phyloP scores from a whole-genome alignment of 768 basidiomycete species.

The Mycena olivaceomarginata region DNA sequence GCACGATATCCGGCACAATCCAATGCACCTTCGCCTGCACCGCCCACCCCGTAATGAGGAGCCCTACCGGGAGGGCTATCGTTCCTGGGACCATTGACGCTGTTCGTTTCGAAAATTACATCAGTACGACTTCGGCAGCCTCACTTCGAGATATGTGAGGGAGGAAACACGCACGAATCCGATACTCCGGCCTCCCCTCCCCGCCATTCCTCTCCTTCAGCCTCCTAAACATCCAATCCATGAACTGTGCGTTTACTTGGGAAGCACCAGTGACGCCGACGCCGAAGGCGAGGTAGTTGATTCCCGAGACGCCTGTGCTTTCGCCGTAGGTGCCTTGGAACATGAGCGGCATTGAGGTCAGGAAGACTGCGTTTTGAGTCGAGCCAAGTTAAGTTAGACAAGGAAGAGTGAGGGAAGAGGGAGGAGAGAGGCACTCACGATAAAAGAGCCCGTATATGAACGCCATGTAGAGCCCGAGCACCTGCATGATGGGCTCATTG shows the following conservation, averaged over 20 bases:
- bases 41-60: conserved; percentile 84
- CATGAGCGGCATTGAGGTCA: conserved; percentile 79
- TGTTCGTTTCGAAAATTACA: conserved; percentile 43
- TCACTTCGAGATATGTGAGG: neutral
- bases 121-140: neutral
- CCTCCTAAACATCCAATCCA: conserved; percentile 77
- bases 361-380: conserved; percentile 67
- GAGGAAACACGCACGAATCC: conserved; percentile 61
- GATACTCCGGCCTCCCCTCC: conserved; percentile 70
- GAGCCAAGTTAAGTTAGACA: too few relatives aligned
- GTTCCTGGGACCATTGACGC: conserved; percentile 78
- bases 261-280: conserved; percentile 74
- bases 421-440: neutral
- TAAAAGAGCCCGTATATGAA: conserved; percentile 10
- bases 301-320: conserved; percentile 73
- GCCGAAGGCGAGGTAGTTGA: conserved; percentile 85
- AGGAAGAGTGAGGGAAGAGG: too few relatives aligned
- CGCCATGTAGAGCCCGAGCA: conserved; percentile 14
- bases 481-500: conserved; percentile 62
- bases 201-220: conserved; percentile 66
- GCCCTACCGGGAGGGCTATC: conserved; percentile 77
- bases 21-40: conserved; percentile 76
- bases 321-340: conserved; percentile 75
- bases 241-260: conserved; percentile 70
- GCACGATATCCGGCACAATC: conserved; percentile 82